phyloP scores from a whole-genome alignment of 1,284 basidiomycete species.

The Ganoderma sp. region DNA sequence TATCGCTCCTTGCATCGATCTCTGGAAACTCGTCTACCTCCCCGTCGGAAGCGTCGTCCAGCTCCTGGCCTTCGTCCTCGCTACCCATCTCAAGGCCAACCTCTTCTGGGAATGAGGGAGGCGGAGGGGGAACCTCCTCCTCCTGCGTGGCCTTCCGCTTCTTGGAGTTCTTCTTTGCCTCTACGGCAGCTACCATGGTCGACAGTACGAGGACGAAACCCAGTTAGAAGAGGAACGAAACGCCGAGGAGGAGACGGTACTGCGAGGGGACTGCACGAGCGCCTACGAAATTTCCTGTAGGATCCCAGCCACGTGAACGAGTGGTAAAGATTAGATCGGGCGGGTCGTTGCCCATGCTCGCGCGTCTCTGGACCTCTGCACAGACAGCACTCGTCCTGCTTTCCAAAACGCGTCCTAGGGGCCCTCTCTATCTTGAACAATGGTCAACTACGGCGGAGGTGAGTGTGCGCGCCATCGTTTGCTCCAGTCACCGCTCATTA shows the following conservation, averaged over 20 bases:
- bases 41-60: slow-evolving; percentile 50
- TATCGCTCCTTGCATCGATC: slow-evolving; percentile 57
- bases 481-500: slow-evolving; percentile 3
- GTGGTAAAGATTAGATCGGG: slow-evolving; percentile 43
- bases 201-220: slow-evolving; percentile 13
- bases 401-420: slow-evolving; percentile 40
- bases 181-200: slow-evolving; percentile 47
- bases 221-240: slow-evolving; percentile 8
- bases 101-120: slow-evolving; percentile 45
- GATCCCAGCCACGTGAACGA: slow-evolving; percentile 28
- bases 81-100: slow-evolving; percentile 70
- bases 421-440: slow-evolving; percentile 36
- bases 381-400: slow-evolving; percentile 7
- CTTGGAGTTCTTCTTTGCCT: slow-evolving; percentile 44
- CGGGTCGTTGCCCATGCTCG: slow-evolving; percentile 12
- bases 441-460: slow-evolving; percentile 81
- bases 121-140: slow-evolving; percentile 30
- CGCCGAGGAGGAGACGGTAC: not conserved
- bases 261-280: slow-evolving; percentile 10
- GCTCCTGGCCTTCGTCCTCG: slow-evolving; percentile 66
- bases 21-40: slow-evolving; percentile 62
- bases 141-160: slow-evolving; percentile 62
- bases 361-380: slow-evolving; percentile 14
- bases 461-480: slow-evolving; percentile 32
- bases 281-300: slow-evolving; percentile 34